phyloP scores from a whole-genome alignment of 495 filamentous ascomycete species.

The Penicillium egyptiacum region DNA sequence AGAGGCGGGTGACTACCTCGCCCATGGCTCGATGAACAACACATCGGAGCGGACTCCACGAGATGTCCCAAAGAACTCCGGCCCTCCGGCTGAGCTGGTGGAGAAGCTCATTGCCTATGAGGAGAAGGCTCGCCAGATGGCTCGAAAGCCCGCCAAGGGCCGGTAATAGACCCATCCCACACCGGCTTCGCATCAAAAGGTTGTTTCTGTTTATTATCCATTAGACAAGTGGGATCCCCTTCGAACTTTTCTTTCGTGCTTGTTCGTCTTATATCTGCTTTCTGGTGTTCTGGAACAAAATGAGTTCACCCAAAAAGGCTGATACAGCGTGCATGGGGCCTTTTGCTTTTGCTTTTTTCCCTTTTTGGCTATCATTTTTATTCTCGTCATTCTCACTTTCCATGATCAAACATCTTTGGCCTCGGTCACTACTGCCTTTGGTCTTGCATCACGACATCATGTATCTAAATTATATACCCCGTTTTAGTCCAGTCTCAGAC shows the following conservation, averaged over 20 bases:
- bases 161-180: slow-evolving; percentile 25
- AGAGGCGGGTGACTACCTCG: slow-evolving; percentile 57
- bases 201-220: background rate
- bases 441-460: slow-evolving; percentile 33
- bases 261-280: slow-evolving; percentile 7
- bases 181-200: slow-evolving; percentile 7
- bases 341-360: slow-evolving; percentile 6
- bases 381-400: slow-evolving; percentile 26
- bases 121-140: slow-evolving; percentile 38
- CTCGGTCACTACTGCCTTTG: slow-evolving; percentile 10
- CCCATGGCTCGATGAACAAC: slow-evolving; percentile 34
- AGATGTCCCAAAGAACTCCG: slow-evolving; percentile 20
- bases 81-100: slow-evolving; percentile 36
- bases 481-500: slow-evolving; percentile 7
- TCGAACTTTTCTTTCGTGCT: background rate
- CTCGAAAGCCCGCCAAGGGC: slow-evolving; percentile 35
- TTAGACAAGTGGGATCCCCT: background rate
- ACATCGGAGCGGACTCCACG: slow-evolving; percentile 24
- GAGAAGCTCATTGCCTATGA: slow-evolving; percentile 42
- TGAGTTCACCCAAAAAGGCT: slow-evolving; percentile 6
- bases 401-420: slow-evolving; percentile 1
- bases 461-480: slow-evolving; percentile 32
- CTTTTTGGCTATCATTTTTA: background rate
- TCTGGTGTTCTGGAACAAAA: slow-evolving; percentile 23
- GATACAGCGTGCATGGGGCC: slow-evolving; percentile 7